These are phyloP conservation scores for Paraphoma sp. DNA, from an alignment of 2,329 filamentous ascomycete genomes.

Conservation along the genomic window DNA sequence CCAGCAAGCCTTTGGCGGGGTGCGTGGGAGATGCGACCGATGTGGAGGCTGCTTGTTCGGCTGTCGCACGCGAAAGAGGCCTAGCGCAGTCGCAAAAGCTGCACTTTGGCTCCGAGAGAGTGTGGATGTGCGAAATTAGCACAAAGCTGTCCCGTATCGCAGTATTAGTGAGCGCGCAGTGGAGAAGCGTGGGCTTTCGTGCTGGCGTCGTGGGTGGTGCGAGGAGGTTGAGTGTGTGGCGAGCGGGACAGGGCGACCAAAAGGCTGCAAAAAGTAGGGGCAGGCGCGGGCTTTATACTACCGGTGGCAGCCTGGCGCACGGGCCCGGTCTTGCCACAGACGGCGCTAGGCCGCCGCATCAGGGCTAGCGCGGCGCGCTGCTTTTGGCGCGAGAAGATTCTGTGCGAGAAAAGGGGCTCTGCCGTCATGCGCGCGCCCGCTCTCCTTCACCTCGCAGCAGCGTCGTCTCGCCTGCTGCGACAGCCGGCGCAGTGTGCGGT, in stretches of 20 bases:
- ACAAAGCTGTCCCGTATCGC: constrained; percentile 28
- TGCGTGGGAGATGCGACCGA: constrained; percentile 29
- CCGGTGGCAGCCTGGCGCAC: constrained; percentile 15
- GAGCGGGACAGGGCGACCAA: constrained; percentile 37
- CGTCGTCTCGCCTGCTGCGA: constrained; percentile 17
- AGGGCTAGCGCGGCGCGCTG: constrained; percentile 23
- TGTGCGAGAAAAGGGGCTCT: constrained; percentile 30
- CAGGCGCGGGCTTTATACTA: constrained; percentile 30
- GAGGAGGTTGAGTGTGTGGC: constrained; percentile 33
- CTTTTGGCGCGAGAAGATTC: constrained; percentile 38
- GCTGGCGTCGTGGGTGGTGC: constrained; percentile 35
- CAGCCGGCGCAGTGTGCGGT: neutral
- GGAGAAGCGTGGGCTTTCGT: constrained; percentile 28
- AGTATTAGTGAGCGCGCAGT: constrained; percentile 42
- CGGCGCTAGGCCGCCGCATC: constrained; percentile 7
- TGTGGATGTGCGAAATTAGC: constrained; percentile 34
- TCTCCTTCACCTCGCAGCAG: constrained; percentile 17
- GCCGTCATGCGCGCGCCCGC: constrained; percentile 24
- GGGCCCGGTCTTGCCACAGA: constrained; percentile 16
- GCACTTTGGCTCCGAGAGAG: constrained; percentile 36
- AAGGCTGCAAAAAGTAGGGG: constrained; percentile 33
- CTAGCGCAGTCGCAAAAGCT: constrained; percentile 40
- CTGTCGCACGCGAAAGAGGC: constrained; percentile 32
- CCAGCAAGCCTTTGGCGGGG: constrained; percentile 51
- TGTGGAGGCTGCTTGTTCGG: constrained; percentile 34